These are phyloP conservation scores for Salvia miltiorrhiza DNA, from an alignment of 257 asterid genomes.

Conservation along the genomic window DNA sequence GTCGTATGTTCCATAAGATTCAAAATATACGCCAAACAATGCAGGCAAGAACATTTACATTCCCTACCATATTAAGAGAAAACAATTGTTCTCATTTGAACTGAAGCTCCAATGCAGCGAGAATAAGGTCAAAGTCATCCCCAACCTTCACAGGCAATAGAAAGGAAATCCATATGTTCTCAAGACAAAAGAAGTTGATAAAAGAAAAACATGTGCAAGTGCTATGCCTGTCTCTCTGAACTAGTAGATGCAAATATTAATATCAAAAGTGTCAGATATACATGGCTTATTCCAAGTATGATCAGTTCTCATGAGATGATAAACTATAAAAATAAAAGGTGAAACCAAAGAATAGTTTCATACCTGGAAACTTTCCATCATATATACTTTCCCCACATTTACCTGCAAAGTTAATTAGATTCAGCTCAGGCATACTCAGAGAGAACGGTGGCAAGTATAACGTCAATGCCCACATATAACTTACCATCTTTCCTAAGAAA, in stretches of 20 bases:
- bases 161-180: slow-evolving; percentile 78
- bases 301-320: slow-evolving; percentile 20
- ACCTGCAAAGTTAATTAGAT: slow-evolving; percentile 48
- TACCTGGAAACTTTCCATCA: slow-evolving; percentile 87
- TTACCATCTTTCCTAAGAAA: slow-evolving; percentile 86
- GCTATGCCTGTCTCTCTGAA: slow-evolving; percentile 11
- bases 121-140: slow-evolving; percentile 84
- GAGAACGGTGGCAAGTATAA: neutral
- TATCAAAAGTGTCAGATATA: slow-evolving; percentile 7
- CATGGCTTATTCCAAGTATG: slow-evolving; percentile 6
- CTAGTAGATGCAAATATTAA: slow-evolving; percentile 12
- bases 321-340: slow-evolving; percentile 12
- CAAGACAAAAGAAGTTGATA: slow-evolving; percentile 48
- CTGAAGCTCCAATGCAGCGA: slow-evolving; percentile 95
- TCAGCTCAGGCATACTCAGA: slow-evolving; percentile 16
- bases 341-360: slow-evolving; percentile 21
- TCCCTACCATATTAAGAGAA: slow-evolving; percentile 85
- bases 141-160: slow-evolving; percentile 84
- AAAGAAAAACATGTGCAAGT: slow-evolving; percentile 33
- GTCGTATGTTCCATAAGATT: slow-evolving; percentile 12
- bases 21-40: slow-evolving; percentile 32
- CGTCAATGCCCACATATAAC: slow-evolving; percentile 23
- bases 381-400: slow-evolving; percentile 87
- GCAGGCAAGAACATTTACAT: slow-evolving; percentile 42
- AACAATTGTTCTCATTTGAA: slow-evolving; percentile 71